phyloP scores from a whole-genome alignment of 352 stramenopile species.

The Saprolegnia parasitica region DNA sequence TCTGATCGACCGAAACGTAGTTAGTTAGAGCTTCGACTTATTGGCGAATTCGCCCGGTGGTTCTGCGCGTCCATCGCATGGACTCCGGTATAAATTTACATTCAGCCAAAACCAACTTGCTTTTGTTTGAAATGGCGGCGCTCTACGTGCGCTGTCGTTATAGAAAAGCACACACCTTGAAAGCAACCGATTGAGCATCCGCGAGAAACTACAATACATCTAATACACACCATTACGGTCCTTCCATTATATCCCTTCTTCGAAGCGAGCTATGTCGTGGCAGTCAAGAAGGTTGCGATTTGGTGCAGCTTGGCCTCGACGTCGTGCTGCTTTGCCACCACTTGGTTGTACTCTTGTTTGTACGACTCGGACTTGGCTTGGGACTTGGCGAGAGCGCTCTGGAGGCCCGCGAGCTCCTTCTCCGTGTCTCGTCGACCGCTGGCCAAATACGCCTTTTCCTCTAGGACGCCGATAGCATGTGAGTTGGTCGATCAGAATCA shows the following conservation, averaged over 20 bases:
- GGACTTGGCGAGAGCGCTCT: neutral
- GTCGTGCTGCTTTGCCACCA: neutral
- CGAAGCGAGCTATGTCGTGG: neutral
- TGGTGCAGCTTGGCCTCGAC: neutral
- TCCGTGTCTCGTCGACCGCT: neutral
- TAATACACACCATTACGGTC: too few relatives aligned
- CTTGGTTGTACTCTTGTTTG: neutral
- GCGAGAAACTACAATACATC: too few relatives aligned
- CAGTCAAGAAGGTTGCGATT: neutral
- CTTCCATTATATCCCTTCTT: too few relatives aligned
- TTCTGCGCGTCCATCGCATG: neutral
- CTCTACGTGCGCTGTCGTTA: slow-evolving; percentile 16
- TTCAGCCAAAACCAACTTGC: slow-evolving; percentile 6
- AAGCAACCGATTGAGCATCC: too few relatives aligned
- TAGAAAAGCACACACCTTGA: slow-evolving; percentile 14
- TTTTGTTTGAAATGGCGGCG: slow-evolving; percentile 18
- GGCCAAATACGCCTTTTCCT: neutral
- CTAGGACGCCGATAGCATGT: neutral
- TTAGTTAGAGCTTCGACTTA: too few relatives aligned
- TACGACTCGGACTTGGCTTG: neutral
- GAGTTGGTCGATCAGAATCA: neutral
- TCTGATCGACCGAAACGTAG: neutral
- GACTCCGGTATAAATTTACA: neutral
- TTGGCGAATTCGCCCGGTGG: slow-evolving; percentile 16
- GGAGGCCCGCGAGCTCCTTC: neutral